Evolutionary conservation across 352 stramenopile genomes (phyloP).

Genomic region (Globisporangium middletonii): DNA sequence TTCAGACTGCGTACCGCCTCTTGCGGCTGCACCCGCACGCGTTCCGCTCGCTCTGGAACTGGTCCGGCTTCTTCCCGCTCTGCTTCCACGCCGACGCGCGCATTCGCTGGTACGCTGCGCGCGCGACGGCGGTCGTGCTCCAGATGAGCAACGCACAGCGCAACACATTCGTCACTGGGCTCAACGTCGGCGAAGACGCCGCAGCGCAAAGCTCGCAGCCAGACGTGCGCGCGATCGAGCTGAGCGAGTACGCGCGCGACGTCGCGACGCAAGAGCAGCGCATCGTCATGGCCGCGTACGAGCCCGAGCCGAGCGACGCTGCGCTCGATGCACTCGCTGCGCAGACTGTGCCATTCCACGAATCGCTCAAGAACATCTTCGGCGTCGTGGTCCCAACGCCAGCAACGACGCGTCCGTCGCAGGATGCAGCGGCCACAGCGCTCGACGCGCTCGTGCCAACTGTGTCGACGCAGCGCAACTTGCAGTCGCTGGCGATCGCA

Average conservation of each 20-base stretch:
- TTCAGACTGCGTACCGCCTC: slow-evolving; percentile 52
- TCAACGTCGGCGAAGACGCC: slow-evolving; percentile 40
- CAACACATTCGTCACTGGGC: slow-evolving; percentile 52
- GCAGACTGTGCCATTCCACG: slow-evolving; percentile 46
- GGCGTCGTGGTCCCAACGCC: slow-evolving; percentile 70
- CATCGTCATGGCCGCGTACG: slow-evolving; percentile 30
- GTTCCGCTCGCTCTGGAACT: slow-evolving; percentile 69
- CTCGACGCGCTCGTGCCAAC: slow-evolving; percentile 54
- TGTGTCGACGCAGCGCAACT: slow-evolving; percentile 59
- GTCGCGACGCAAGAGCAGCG: slow-evolving; percentile 38
- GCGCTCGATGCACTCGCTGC: background rate
- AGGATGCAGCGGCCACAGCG: background rate
- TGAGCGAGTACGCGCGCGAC: slow-evolving; percentile 48
- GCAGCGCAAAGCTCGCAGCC: slow-evolving; percentile 29
- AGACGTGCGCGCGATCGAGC: slow-evolving; percentile 44
- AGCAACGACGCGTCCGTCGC: background rate
- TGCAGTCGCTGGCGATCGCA: slow-evolving; percentile 79
- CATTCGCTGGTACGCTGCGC: slow-evolving; percentile 60
- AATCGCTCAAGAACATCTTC: slow-evolving; percentile 77
- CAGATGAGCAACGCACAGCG: slow-evolving; percentile 65
- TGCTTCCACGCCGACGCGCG: slow-evolving; percentile 58
- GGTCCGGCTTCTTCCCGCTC: slow-evolving; percentile 73
- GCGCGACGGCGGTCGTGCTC: slow-evolving; percentile 50
- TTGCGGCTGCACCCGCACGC: slow-evolving; percentile 45
- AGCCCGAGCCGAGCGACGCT: slow-evolving; percentile 8